phyloP scores from a whole-genome alignment of 2,329 filamentous ascomycete genomes.

The Exophiala bonariae region DNA sequence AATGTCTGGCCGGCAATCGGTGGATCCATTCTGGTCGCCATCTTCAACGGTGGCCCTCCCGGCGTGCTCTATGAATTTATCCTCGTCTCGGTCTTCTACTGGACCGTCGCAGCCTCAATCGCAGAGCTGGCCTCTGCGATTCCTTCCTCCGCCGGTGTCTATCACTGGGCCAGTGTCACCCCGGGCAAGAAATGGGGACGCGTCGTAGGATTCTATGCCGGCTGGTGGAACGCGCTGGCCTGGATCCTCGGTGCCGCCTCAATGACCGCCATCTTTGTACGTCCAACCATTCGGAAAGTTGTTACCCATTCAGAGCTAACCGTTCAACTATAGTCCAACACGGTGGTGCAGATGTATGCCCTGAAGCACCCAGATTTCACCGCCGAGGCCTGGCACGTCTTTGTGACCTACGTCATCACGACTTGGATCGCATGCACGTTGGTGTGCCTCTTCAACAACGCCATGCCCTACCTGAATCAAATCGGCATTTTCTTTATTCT shows the following conservation, averaged over 20 bases:
- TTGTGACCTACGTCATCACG: conserved; percentile 55
- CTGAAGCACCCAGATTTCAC: conserved; percentile 55
- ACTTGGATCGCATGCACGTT: conserved; percentile 22
- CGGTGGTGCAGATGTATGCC: conserved; percentile 61
- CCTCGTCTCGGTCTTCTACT: conserved; percentile 55
- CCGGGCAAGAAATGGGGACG: conserved; percentile 56
- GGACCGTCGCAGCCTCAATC: conserved; percentile 58
- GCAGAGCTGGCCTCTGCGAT: conserved; percentile 63
- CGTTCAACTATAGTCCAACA: conserved; percentile 41
- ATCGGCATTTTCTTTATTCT: conserved; percentile 53
- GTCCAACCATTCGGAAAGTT: not conserved
- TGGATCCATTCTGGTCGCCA: conserved; percentile 24
- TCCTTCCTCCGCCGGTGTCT: conserved; percentile 60
- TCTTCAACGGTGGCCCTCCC: conserved; percentile 25
- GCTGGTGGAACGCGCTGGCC: conserved; percentile 46
- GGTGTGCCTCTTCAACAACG: conserved; percentile 46
- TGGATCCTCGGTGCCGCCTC: conserved; percentile 66
- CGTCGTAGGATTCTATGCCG: conserved; percentile 48
- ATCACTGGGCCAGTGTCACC: conserved; percentile 63
- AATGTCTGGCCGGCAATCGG: conserved; percentile 57
- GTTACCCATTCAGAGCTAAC: not conserved
- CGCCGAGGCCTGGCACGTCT: conserved; percentile 58
- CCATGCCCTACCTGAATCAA: conserved; percentile 32
- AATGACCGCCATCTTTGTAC: conserved; percentile 54
- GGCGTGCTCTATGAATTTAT: conserved; percentile 65